A percentile compares a stretch with the other conserved stretches of the same genome.
phyloP scores from a whole-genome alignment of 2,329 filamentous ascomycete species.

The Amesomyces nigricolor region DNA sequence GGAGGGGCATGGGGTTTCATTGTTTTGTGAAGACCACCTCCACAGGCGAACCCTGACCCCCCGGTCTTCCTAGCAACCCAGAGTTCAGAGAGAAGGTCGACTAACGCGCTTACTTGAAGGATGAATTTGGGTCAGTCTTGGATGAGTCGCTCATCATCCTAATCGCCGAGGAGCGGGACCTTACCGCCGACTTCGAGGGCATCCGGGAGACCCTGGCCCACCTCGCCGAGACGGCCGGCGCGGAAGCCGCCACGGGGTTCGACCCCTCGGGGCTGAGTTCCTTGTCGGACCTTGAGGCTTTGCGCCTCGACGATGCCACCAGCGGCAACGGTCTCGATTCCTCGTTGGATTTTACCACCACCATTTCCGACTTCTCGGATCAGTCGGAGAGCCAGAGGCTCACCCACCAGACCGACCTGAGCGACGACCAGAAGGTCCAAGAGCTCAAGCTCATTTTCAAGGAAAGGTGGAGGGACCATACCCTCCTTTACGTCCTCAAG shows the following conservation, averaged over 20 bases:
- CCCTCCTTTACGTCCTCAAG: conserved; percentile 60
- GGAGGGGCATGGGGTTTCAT: too few relatives aligned
- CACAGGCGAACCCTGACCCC: too few relatives aligned
- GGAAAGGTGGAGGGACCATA: conserved; percentile 53
- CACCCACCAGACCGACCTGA: conserved; percentile 30
- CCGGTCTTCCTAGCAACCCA: neutral
- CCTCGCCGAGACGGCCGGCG: conserved; percentile 57
- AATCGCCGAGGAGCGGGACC: conserved; percentile 68
- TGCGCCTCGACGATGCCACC: conserved; percentile 16
- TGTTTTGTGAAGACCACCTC: too few relatives aligned
- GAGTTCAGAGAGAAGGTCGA: neutral
- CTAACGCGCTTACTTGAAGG: conserved; percentile 25
- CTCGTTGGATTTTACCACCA: conserved; percentile 17
- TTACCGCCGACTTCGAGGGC: conserved; percentile 47
- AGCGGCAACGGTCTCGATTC: conserved; percentile 20
- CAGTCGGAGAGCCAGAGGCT: conserved; percentile 25
- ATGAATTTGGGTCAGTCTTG: conserved; percentile 66
- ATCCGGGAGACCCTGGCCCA: conserved; percentile 57
- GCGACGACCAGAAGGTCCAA: conserved; percentile 55
- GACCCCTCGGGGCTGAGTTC: conserved; percentile 68
- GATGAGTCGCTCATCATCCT: conserved; percentile 74
- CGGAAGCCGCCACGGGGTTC: conserved; percentile 69
- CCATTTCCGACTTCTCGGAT: conserved; percentile 22
- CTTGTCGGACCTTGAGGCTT: conserved; percentile 26
- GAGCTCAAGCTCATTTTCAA: conserved; percentile 68